Evolutionary conservation across 1,284 basidiomycete species (phyloP), one percentile per base, ranked within the genome.

Genomic region (Neonothopanus nambi): DNA sequence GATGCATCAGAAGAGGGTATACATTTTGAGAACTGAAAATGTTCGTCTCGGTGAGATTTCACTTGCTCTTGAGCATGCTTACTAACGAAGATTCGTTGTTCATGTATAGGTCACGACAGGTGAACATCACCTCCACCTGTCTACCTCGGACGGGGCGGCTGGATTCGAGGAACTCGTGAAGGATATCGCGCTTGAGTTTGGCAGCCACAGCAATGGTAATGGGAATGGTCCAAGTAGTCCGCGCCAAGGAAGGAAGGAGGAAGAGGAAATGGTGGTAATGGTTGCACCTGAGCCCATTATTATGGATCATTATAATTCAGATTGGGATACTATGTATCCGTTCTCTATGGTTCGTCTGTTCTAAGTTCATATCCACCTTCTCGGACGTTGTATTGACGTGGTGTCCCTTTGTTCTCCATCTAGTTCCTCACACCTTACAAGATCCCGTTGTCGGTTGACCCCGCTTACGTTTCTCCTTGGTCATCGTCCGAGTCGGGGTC

Each of bases 261-360:
- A 44, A n/a, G 21, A 24, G n/a, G 42, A 44, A 11, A 28, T 28
- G 26, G 11, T 28, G 11, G 51, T 17, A 15, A 26, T 21, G 4
- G 35, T n/a, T 4, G 61, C 64, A 13, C 71, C 74, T 33, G 75
- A 76, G 6, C 75, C 73, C 1, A 73, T 84, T 8, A 66, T 75
- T 3, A 85, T 90, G 83, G 73, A 87, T 59, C 80, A 83, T 44
- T 79, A 84, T 64, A 89, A 89, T 57, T 72, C 78, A 15, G 91
- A 93, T 60, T 95, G 93, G 93, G 91, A 95, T 70, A 76, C 85
- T 1, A 67, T 98, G 26, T 96, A 95, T 70, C 93, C 95, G 2
- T 90, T 94, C 67, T 91, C 89, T 4, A 72, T 82, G 48, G 89
- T 89, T 48, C 55, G 37, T 44, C 37, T n/a, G 11, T 38, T 35